These are phyloP conservation scores for Myrica gale DNA, from an alignment of 306 rosid genomes.

Conservation along the genomic window DNA sequence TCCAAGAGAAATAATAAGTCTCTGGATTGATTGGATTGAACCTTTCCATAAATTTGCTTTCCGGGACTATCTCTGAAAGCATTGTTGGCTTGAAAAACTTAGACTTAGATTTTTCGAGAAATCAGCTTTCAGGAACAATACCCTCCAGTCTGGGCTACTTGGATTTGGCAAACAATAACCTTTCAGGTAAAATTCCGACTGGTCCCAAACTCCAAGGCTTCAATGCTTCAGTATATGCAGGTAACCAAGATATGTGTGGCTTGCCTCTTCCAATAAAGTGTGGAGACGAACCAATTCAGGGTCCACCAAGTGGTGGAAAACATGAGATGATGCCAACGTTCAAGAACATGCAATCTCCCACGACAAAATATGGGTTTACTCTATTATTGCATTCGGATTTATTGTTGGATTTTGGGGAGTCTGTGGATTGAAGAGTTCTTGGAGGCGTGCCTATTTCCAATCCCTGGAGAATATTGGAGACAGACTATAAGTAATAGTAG, in stretches of 20 bases:
- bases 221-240: neutral
- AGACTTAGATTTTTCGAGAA: slow-evolving; percentile 36
- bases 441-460: slow-evolving; percentile 27
- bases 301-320: neutral
- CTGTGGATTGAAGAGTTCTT: slow-evolving; percentile 16
- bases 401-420: slow-evolving; percentile 34
- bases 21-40: slow-evolving; percentile 15
- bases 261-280: slow-evolving; percentile 21
- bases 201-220: slow-evolving; percentile 20
- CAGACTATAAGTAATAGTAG: neutral
- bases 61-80: slow-evolving; percentile 14
- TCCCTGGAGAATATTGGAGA: neutral
- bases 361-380: slow-evolving; percentile 7
- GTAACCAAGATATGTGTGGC: slow-evolving; percentile 33
- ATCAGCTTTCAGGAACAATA: slow-evolving; percentile 25
- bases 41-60: slow-evolving; percentile 21
- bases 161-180: slow-evolving; percentile 27
- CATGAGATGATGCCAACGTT: neutral
- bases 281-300: slow-evolving; percentile 8
- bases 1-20: slow-evolving; percentile 12
- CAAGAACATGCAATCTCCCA: neutral
- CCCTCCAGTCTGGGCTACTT: slow-evolving; percentile 8
- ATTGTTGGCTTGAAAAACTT: slow-evolving; percentile 5
- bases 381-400: slow-evolving; percentile 34
- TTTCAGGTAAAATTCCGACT: neutral